Evolutionary conservation across 306 rosid species (phyloP).

Genomic region (Chamaecrista fasciculata): DNA sequence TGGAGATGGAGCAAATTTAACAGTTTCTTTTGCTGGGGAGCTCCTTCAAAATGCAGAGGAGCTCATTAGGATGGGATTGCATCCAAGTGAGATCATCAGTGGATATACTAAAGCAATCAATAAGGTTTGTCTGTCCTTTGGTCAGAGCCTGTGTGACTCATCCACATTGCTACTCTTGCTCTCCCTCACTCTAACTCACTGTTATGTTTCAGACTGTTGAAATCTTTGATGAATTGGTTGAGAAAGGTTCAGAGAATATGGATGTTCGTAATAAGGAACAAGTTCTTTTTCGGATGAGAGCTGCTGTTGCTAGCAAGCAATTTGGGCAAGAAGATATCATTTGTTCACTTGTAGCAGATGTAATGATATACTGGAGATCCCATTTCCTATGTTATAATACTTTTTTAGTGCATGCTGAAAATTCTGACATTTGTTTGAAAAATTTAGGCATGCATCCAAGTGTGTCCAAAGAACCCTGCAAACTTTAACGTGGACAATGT

Average conservation of each 20-base stretch:
- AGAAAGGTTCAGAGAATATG: conserved; percentile 80
- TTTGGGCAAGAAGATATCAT: conserved; percentile 84
- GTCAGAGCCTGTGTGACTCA: not conserved
- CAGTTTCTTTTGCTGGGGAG: conserved; percentile 92
- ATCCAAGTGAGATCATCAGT: conserved; percentile 90
- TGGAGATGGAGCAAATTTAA: conserved; percentile 93
- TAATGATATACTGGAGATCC: conserved; percentile 36
- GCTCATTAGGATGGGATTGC: conserved; percentile 93
- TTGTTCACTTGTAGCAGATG: conserved; percentile 87
- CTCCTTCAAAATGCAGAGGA: conserved; percentile 83
- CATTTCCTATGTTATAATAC: conserved; percentile 11
- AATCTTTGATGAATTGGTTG: conserved; percentile 72
- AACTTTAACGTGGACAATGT: conserved; percentile 93
- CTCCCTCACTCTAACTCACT: not conserved
- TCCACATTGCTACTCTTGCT: not conserved
- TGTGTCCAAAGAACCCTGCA: conserved; percentile 86
- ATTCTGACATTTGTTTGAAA: conserved; percentile 19
- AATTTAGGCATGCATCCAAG: conserved; percentile 89
- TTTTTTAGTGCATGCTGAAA: not conserved
- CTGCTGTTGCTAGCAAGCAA: conserved; percentile 98
- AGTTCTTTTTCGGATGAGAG: conserved; percentile 79
- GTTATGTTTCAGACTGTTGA: conserved; percentile 49
- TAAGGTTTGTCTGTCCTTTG: conserved; percentile 49
- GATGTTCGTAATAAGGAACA: conserved; percentile 84
- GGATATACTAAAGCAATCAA: conserved; percentile 83